Evolutionary conservation across 208 protist species (phyloP).

Genomic region (Crithidia bombi): DNA sequence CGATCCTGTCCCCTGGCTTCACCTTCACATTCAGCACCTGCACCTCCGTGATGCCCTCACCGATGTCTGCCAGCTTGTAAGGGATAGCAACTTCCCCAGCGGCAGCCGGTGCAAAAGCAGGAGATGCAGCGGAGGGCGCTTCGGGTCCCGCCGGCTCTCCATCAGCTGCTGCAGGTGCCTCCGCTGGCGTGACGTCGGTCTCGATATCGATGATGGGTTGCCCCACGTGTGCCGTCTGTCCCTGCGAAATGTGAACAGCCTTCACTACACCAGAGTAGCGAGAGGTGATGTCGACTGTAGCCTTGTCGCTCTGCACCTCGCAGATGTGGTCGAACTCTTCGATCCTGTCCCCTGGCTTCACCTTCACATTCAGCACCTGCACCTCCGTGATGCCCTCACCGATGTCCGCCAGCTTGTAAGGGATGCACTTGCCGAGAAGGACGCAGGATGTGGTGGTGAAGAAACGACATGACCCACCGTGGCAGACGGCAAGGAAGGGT

Average conservation of each 20-base stretch:
- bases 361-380: slow-evolving; percentile 93
- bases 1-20: slow-evolving; percentile 90
- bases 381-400: slow-evolving; percentile 96
- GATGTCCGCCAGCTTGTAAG: slow-evolving; percentile 94
- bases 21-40: slow-evolving; percentile 94
- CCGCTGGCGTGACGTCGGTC: slow-evolving; percentile 27
- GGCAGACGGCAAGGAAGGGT: neutral
- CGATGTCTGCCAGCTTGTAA: slow-evolving; percentile 95
- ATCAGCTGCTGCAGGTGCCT: slow-evolving; percentile 4
- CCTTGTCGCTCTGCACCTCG: slow-evolving; percentile 96
- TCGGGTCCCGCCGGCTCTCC: neutral
- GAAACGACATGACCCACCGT: neutral
- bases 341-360: slow-evolving; percentile 92
- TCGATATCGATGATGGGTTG: slow-evolving; percentile 89
- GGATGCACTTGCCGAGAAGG: slow-evolving; percentile 33
- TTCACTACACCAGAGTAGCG: slow-evolving; percentile 85
- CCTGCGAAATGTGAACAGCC: slow-evolving; percentile 79
- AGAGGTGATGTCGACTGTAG: slow-evolving; percentile 92
- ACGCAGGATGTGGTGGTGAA: slow-evolving; percentile 24
- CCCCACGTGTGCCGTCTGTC: slow-evolving; percentile 87
- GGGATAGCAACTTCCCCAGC: slow-evolving; percentile 28
- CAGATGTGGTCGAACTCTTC: slow-evolving; percentile 94
- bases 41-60: slow-evolving; percentile 96
- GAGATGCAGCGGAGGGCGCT: neutral
- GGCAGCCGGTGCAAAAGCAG: neutral